Evolutionary conservation across 148 eudicot genomes (phyloP).

Genomic region (Euryodendron excelsum): DNA sequence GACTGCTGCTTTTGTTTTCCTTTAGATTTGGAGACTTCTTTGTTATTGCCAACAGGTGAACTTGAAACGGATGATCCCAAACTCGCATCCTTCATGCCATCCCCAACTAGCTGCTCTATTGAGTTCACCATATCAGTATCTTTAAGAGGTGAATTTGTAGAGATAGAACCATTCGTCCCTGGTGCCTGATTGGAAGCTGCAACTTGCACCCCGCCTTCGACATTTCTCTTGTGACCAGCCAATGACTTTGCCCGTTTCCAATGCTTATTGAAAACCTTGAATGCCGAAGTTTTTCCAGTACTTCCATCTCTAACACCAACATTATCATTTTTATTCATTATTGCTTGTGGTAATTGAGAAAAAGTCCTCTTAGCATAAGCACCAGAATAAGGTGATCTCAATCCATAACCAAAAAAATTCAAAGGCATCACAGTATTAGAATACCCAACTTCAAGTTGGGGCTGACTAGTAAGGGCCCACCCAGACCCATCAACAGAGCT

Average conservation of each 20-base stretch:
- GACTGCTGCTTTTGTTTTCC: constrained; percentile 45
- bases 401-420: constrained; percentile 26
- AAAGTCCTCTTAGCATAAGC: constrained; percentile 44
- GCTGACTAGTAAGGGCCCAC: constrained; percentile 25
- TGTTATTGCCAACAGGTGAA: constrained; percentile 25
- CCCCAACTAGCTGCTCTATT: constrained; percentile 30
- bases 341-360: constrained; percentile 39
- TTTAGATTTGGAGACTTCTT: constrained; percentile 32
- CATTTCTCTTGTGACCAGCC: constrained; percentile 30
- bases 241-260: constrained; percentile 36
- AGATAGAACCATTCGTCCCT: constrained; percentile 19
- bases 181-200: constrained; percentile 10
- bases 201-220: constrained; percentile 1
- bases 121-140: constrained; percentile 27
- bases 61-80: constrained; percentile 13
- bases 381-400: constrained; percentile 23
- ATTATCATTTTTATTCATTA: constrained; percentile 19
- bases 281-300: constrained; percentile 19
- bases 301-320: constrained; percentile 25
- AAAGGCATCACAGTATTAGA: constrained; percentile 22
- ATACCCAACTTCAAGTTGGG: constrained; percentile 31
- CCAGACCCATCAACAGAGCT: constrained; percentile 27
- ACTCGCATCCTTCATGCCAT: constrained; percentile 27
- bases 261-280: constrained; percentile 23
- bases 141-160: constrained; percentile 30